Evolutionary conservation across 257 asterid species (phyloP).

Genomic region (Jasminum sambac): DNA sequence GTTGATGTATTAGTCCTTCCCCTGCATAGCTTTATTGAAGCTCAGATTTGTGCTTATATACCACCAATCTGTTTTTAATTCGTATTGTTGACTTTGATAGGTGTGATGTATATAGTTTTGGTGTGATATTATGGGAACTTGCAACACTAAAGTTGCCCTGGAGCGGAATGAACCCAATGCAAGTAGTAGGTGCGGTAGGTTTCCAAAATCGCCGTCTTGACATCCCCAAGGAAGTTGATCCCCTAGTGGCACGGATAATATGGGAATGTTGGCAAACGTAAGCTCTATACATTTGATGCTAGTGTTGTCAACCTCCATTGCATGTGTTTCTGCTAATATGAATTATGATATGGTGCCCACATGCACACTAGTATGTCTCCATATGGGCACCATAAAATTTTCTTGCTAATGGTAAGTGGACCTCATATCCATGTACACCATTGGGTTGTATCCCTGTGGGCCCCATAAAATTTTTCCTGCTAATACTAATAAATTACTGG

Average conservation of each 20-base stretch:
- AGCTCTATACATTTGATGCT: conserved; percentile 24
- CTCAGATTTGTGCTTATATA: background rate
- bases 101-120: conserved; percentile 98
- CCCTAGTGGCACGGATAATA: conserved; percentile 86
- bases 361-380: too few species aligned
- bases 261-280: conserved; percentile 99
- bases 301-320: background rate
- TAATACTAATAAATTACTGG: conserved; percentile 1
- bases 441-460: too few species aligned
- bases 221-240: conserved; percentile 95
- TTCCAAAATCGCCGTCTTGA: conserved; percentile 96
- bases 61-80: background rate
- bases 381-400: too few species aligned
- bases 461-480: too few species aligned
- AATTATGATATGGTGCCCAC: too few species aligned
- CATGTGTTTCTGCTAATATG: background rate
- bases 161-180: conserved; percentile 99
- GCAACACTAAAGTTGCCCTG: conserved; percentile 94
- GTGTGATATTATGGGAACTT: conserved; percentile 96
- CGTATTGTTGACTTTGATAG: conserved; percentile 40
- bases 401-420: too few species aligned
- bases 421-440: too few species aligned
- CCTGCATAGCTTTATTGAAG: background rate
- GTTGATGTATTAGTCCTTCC: background rate
- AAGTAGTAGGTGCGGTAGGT: conserved; percentile 99